These are phyloP conservation scores for Apiospora malaysiana DNA, from an alignment of 2,329 filamentous ascomycete genomes.

Conservation along the genomic window DNA sequence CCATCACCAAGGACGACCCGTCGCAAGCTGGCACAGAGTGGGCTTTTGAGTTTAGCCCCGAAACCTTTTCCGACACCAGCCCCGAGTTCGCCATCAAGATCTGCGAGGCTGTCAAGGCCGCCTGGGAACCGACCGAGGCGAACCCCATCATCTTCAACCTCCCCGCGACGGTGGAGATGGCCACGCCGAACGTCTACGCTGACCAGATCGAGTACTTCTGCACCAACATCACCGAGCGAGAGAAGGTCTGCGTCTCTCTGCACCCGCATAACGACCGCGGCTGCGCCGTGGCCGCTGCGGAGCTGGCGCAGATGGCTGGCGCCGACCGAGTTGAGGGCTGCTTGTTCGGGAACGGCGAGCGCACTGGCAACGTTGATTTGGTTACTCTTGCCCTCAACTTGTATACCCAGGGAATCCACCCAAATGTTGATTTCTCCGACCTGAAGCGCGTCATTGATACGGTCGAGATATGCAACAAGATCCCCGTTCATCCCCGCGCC, in stretches of 20 bases:
- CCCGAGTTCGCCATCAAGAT: constrained; percentile 83
- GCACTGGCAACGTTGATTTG: constrained; percentile 94
- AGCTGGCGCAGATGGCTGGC: constrained; percentile 94
- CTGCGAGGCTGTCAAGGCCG: constrained; percentile 91
- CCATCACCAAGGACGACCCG: constrained; percentile 83
- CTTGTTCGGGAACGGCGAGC: constrained; percentile 73
- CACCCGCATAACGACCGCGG: constrained; percentile 96
- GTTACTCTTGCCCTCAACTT: constrained; percentile 92
- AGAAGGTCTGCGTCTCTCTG: constrained; percentile 87
- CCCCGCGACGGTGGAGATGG: constrained; percentile 93
- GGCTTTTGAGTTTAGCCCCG: constrained; percentile 84
- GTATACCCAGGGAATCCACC: constrained; percentile 89
- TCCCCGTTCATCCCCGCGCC: constrained; percentile 86
- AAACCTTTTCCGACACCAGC: constrained; percentile 89
- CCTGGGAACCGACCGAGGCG: constrained; percentile 83
- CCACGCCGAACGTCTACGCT: constrained; percentile 93
- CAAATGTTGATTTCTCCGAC: constrained; percentile 89
- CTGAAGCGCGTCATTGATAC: constrained; percentile 84
- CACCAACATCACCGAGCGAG: constrained; percentile 79
- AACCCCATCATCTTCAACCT: constrained; percentile 95
- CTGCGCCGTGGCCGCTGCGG: constrained; percentile 81
- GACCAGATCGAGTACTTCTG: constrained; percentile 98
- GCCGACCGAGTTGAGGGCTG: constrained; percentile 94
- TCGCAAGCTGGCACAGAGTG: constrained; percentile 65
- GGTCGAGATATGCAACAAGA: constrained; percentile 93